Base-by-base conservation (phyloP, 192 early-diverging fungal genomes). In the Coemansia sp. region DNA sequence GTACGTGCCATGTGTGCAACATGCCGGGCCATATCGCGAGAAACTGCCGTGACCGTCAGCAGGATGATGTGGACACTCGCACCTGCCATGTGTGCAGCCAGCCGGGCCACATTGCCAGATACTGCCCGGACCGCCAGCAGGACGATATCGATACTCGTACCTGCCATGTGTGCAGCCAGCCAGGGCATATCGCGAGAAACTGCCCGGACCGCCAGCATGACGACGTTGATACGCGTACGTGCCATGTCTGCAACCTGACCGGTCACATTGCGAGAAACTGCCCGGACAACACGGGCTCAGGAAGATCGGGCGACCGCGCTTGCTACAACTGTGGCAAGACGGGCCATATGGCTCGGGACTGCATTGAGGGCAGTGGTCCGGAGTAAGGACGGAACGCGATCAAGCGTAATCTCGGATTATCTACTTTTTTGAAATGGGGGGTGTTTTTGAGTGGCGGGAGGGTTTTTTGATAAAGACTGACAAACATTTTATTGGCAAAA, bases 261-360 rank as follows among this genome's bases (percentile, higher is more conserved):
- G 82, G 76, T 7, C 84, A 85, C 49, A 74, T 82, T 53, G 53
- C 63, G 8, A 67, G 75, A 26, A 67, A 67, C 31, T 85, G 84
- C 58, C 34, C 61, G 8, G 40, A 44, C 3, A n/a, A n/a, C 40
- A 44, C 14, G 40, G 15, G 40, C 14, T n/a, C 11, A 14, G 40
- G 14, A n/a, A 44, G 40, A 44, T 44, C 40, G 14, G 15, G 40
- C 40, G 40, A 44, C 61, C 73, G 79, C 12, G 46, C 36, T 20
- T 62, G 70, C 80, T 67, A 69, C 74, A 28, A 66, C 58, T 85
- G 84, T 24, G 70, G 70, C 31, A 34, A 81, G 37, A 11, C 46
- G 14, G 82, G 76, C 7, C 84, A 85, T 48, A 74, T 82, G 51
- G 53, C 63, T 9, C 70, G 75, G 26, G 69, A 67, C 40, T 85